phyloP scores from a whole-genome alignment of 2,329 filamentous ascomycete species.

The Ophiostoma sp. region DNA sequence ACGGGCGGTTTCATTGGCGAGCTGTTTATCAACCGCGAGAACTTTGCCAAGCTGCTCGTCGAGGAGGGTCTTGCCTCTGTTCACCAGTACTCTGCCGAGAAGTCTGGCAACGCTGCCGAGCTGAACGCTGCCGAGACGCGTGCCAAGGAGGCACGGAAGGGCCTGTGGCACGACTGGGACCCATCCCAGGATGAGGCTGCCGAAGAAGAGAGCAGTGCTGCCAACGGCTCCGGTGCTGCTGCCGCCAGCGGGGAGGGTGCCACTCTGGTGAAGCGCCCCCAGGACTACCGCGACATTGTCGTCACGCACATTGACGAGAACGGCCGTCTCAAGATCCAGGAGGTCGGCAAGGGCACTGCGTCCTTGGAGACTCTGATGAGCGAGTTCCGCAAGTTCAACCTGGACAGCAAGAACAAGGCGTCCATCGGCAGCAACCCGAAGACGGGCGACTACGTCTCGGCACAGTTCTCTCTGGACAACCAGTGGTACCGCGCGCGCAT shows the following conservation, averaged over 20 bases:
- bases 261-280: slow-evolving; percentile 58
- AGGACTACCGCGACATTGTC: slow-evolving; percentile 88
- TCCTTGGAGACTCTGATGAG: slow-evolving; percentile 83
- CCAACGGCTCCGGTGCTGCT: slow-evolving; percentile 33
- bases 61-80: slow-evolving; percentile 92
- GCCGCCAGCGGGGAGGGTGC: slow-evolving; percentile 39
- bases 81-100: slow-evolving; percentile 92
- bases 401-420: slow-evolving; percentile 73
- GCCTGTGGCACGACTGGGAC: slow-evolving; percentile 91
- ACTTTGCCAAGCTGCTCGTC: slow-evolving; percentile 85
- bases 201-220: slow-evolving; percentile 48
- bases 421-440: slow-evolving; percentile 73
- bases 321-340: slow-evolving; percentile 82
- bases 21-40: slow-evolving; percentile 89
- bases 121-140: slow-evolving; percentile 80
- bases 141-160: slow-evolving; percentile 83
- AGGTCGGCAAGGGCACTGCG: slow-evolving; percentile 79
- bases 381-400: slow-evolving; percentile 84
- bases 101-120: slow-evolving; percentile 82
- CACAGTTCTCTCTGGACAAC: slow-evolving; percentile 81
- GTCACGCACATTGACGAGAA: slow-evolving; percentile 83
- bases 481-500: slow-evolving; percentile 94
- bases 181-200: slow-evolving; percentile 72
- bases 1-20: slow-evolving; percentile 95
- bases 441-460: slow-evolving; percentile 84